Base-by-base conservation (phyloP, 2,329 filamentous ascomycete genomes). In the Cytospora piceicola region DNA sequence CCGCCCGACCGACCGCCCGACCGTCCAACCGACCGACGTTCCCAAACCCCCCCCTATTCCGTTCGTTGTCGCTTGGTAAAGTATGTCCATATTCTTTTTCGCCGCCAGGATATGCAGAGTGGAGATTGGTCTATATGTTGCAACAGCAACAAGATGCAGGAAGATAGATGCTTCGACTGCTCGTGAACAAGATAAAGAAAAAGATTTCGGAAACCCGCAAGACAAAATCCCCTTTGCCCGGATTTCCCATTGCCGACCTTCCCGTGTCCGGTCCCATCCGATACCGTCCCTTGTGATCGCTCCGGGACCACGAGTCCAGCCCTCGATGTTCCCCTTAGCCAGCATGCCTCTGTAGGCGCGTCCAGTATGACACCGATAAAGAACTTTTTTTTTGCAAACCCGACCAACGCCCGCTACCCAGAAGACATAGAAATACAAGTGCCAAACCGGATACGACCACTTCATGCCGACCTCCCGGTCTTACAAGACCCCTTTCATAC, bases 61-160 rank as follows among this genome's bases (percentile, higher is more conserved):
- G 20, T 67, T 27, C 63, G 42, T 54, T 54, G 32, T 46, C 58
- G 54, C 53, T 60, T 52, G 58, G 34, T 36, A 42, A 58, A 53
- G 20, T 65, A 63, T 60, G 63, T 65, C 66, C 64, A 36, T 64
- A 30, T 65, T 67, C 27, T 56, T 63, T 68, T 67, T 36, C 34
- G 34, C 34, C 56, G 53, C 72, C 73, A 69, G 61, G 74, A 70
- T 77, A 77, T 80, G 76, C 75, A 76, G 79, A 83, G 81, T 81
- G 79, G 81, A 82, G 81, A 80, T 81, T 75, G 78, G 75, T 82
- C 79, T 82, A 81, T 79, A 69, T 72, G 70, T 39, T 36, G 39
- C 57, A 22, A 24, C 53, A 46, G 51, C 22, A 58, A 53, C 53
- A 22, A 67, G 63, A 49, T 49, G 46, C 63, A 62, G 58, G 66